A percentile compares a stretch with the other conserved stretches of the same genome.
Conservation (phyloP, 2,329 filamentous ascomycete species). For the Pleoardoris graminearum region DNA sequence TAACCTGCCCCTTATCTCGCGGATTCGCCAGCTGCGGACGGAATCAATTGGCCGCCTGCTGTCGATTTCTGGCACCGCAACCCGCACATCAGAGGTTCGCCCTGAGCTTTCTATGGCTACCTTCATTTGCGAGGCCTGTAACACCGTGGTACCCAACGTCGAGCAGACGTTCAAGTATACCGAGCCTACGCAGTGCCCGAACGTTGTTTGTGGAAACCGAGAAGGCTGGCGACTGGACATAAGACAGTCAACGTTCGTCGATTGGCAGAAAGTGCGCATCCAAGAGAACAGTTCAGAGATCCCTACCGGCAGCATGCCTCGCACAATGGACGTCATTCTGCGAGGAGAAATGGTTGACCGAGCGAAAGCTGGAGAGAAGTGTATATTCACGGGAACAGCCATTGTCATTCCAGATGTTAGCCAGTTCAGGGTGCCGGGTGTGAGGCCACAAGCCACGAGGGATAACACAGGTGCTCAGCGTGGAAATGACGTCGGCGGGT, state of each 20-base stretch:
- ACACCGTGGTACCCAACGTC: conserved; percentile 81
- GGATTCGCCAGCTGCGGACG: conserved; percentile 83
- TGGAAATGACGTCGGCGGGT: conserved; percentile 78
- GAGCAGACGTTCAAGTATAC: conserved; percentile 98
- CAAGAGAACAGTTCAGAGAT: conserved; percentile 99
- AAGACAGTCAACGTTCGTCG: conserved; percentile 93
- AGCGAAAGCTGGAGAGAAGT: conserved; percentile 96
- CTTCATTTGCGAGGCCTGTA: conserved; percentile 88
- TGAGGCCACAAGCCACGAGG: conserved; percentile 78
- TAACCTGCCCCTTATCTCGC: conserved; percentile 84
- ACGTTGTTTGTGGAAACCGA: conserved; percentile 82
- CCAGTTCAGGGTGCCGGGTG: conserved; percentile 86
- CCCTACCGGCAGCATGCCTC: conserved; percentile 96
- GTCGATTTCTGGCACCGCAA: conserved; percentile 96
- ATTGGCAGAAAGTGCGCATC: conserved; percentile 98
- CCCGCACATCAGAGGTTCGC: conserved; percentile 92
- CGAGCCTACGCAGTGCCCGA: conserved; percentile 94
- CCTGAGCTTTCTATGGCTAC: conserved; percentile 91
- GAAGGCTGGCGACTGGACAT: conserved; percentile 97
- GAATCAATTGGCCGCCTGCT: conserved; percentile 89
- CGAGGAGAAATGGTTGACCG: conserved; percentile 97
- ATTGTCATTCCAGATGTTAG: conserved; percentile 98
- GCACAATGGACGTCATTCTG: conserved; percentile 95
- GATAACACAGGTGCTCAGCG: conserved; percentile 76
- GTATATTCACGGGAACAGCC: conserved; percentile 92